A percentile compares a stretch with the other conserved stretches of the same genome.
Evolutionary conservation across 306 rosid genomes (phyloP).

Genomic region (Canavalia gladiata): DNA sequence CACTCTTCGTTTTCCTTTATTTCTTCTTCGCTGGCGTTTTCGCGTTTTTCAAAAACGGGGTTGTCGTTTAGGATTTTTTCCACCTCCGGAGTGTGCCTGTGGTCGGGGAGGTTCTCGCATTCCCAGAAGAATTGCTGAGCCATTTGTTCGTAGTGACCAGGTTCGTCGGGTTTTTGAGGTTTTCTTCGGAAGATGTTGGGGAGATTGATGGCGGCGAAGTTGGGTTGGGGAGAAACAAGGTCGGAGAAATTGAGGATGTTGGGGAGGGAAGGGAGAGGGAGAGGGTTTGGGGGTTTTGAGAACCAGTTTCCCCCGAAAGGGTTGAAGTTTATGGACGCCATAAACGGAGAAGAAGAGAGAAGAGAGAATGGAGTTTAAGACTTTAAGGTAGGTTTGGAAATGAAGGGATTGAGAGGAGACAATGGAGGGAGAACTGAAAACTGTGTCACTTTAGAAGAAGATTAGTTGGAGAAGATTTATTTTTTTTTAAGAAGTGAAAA

Average conservation of each 20-base stretch:
- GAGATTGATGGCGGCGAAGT: slow-evolving; percentile 70
- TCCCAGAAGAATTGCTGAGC: slow-evolving; percentile 78
- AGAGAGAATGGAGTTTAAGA: background rate
- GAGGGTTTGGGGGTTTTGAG: slow-evolving; percentile 72
- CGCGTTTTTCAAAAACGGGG: slow-evolving; percentile 61
- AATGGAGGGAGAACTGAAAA: too few relatives aligned
- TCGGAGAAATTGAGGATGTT: slow-evolving; percentile 51
- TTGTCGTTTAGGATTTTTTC: slow-evolving; percentile 67
- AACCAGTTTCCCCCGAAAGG: slow-evolving; percentile 86
- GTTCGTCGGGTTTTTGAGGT: slow-evolving; percentile 57
- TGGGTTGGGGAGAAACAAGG: slow-evolving; percentile 46
- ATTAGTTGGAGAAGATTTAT: too few relatives aligned
- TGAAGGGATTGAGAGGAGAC: too few relatives aligned
- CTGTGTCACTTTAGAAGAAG: too few relatives aligned
- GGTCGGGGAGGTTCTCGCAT: slow-evolving; percentile 67
- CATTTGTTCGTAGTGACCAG: slow-evolving; percentile 63
- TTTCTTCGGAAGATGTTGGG: slow-evolving; percentile 54
- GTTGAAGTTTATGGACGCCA: slow-evolving; percentile 91
- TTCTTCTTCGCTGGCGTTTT: slow-evolving; percentile 76
- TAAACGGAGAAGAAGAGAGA: slow-evolving; percentile 1
- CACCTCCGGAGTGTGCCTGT: slow-evolving; percentile 80
- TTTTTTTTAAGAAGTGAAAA: too few relatives aligned
- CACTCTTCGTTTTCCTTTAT: slow-evolving; percentile 63
- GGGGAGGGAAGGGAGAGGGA: slow-evolving; percentile 59
- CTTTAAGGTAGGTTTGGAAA: background rate